phyloP scores from a whole-genome alignment of 2,329 filamentous ascomycete genomes.

The Calonectria henricotiae region DNA sequence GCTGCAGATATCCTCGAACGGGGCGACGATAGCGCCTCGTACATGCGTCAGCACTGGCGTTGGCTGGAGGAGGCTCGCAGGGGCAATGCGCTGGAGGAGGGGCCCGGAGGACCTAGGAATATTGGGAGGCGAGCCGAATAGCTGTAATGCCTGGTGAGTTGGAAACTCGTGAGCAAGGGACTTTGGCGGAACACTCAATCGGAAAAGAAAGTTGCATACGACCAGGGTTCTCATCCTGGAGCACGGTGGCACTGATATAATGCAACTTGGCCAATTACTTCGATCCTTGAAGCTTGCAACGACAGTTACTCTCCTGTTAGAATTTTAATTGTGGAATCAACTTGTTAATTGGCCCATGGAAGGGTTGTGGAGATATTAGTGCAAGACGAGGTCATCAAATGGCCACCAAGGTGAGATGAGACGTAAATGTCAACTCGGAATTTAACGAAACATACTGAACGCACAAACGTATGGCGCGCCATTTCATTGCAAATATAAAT shows the following conservation, averaged over 20 bases:
- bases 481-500: no score
- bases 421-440: neutral
- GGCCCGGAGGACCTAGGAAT: neutral
- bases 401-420: neutral
- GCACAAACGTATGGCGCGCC: no score
- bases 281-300: no score
- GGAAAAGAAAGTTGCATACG: neutral
- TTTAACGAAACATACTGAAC: neutral
- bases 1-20: neutral
- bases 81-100: conserved; percentile 7
- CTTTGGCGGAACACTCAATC: neutral
- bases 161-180: neutral
- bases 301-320: neutral
- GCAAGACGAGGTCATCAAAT: neutral
- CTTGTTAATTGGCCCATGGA: neutral
- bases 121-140: neutral
- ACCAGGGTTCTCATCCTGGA: neutral
- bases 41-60: conserved; percentile 11
- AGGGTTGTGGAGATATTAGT: neutral
- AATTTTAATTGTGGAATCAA: neutral
- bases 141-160: neutral
- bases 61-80: neutral
- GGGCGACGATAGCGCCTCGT: neutral
- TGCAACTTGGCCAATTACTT: neutral
- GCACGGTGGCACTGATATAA: neutral